Evolutionary conservation across 164 flowering plant species (phyloP), one percentile per base, ranked within the genome.

Genomic region (Vitis riparia): DNA sequence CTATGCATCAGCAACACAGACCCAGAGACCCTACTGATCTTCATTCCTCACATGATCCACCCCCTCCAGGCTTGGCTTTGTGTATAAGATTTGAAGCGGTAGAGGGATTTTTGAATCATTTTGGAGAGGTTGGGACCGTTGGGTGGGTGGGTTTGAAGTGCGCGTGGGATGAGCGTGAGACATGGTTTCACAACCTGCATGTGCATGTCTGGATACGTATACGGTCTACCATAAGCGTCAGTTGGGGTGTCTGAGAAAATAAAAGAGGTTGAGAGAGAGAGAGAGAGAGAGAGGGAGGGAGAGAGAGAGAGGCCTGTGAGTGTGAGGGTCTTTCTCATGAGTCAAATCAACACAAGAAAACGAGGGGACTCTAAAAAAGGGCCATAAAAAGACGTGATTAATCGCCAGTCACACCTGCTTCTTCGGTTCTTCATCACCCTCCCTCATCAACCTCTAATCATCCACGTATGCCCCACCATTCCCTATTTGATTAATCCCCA

Each of bases 291-390:
- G 37, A 55, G n/a, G n/a, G n/a, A n/a, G n/a, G n/a, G 27, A 56
- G 59, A 56, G 9, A 16, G 27, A 19, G 15, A 19, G 16, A 5
- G 19, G 7, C 1, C 10, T 5, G 19, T 13, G 59, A 56, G 27
- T 19, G 2, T 19, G 59, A 13, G 56, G 6, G n/a, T 14, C n/a
- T 16, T 11, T 56, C 9, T 56, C 27, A 17, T 16, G 27, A 56
- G 59, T 56, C 59, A 16, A 56, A 56, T 56, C 59, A 56, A 17
- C 59, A 56, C 27, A 56, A 56, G 59, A 56, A 56, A 56, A 56
- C 59, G 59, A 56, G 59, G 59, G 59, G 59, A 17, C 59, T 3
- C 59, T 37, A 37, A 37, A 37, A 55, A 56, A 13, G 59, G 9
- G 59, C 27, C 59, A 56, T 56, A 16, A 16, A 56, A 56, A 56